phyloP scores from a whole-genome alignment of 768 basidiomycete genomes.

The Panellus pusillus region DNA sequence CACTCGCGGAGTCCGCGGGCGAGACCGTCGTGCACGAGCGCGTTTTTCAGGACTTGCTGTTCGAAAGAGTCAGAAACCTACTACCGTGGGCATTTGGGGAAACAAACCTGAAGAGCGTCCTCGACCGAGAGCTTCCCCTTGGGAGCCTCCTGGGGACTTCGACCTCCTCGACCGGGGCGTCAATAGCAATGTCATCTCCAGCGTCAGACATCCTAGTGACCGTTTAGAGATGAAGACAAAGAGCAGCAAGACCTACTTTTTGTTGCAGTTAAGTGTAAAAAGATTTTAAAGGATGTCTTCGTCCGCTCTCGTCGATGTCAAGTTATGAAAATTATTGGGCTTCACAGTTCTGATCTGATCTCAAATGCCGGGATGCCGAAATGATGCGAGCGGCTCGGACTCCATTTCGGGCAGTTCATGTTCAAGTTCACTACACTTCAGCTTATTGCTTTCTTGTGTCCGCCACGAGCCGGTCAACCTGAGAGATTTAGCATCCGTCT shows the following conservation, averaged over 20 bases:
- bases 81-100: neutral
- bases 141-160: slow-evolving; percentile 85
- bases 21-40: slow-evolving; percentile 96
- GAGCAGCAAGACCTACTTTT: slow-evolving; percentile 16
- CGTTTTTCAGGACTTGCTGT: slow-evolving; percentile 98
- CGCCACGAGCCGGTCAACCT: no score
- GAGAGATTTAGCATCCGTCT: no score
- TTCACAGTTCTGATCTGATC: slow-evolving; percentile 27
- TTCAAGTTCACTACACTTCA: no score
- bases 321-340: slow-evolving; percentile 53
- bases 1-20: slow-evolving; percentile 97
- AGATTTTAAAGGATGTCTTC: slow-evolving; percentile 67
- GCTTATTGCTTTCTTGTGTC: no score
- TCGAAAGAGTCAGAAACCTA: slow-evolving; percentile 15
- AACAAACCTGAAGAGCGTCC: slow-evolving; percentile 81
- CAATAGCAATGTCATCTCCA: slow-evolving; percentile 91
- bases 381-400: no score
- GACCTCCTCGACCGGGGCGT: slow-evolving; percentile 64
- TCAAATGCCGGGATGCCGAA: slow-evolving; percentile 5
- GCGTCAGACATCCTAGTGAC: slow-evolving; percentile 88
- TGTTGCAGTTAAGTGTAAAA: slow-evolving; percentile 23
- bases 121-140: slow-evolving; percentile 96
- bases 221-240: neutral
- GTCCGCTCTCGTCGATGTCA: slow-evolving; percentile 95
- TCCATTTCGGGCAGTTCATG: no score